Evolutionary conservation across 1,139 yeast genomes (phyloP).

Genomic region (Suhomyces bolitotheri): DNA sequence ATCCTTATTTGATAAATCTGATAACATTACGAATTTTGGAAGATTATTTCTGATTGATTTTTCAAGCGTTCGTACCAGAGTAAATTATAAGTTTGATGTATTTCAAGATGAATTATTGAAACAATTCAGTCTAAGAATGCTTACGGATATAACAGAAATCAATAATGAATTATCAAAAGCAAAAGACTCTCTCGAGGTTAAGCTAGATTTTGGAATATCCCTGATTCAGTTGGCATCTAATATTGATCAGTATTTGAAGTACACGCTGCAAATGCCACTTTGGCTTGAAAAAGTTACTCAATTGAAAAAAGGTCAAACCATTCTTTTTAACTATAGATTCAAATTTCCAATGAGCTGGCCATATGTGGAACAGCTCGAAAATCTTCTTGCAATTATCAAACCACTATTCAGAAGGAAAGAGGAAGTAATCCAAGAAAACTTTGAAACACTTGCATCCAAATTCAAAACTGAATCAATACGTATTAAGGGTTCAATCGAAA

Average conservation of each 20-base stretch:
- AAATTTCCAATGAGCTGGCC: slow-evolving; percentile 59
- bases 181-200: slow-evolving; percentile 19
- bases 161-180: slow-evolving; percentile 20
- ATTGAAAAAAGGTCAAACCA: slow-evolving; percentile 44
- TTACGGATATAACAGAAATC: slow-evolving; percentile 15
- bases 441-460: slow-evolving; percentile 42
- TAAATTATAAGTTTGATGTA: slow-evolving; percentile 54
- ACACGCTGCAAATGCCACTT: slow-evolving; percentile 17
- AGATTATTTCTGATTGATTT: slow-evolving; percentile 42
- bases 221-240: slow-evolving; percentile 19
- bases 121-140: slow-evolving; percentile 43
- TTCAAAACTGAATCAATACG: slow-evolving; percentile 44
- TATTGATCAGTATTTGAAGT: slow-evolving; percentile 20
- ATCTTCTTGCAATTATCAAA: slow-evolving; percentile 45
- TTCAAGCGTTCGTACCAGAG: slow-evolving; percentile 54
- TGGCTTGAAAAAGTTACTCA: slow-evolving; percentile 31
- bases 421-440: slow-evolving; percentile 42
- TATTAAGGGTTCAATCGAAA: slow-evolving; percentile 33
- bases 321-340: slow-evolving; percentile 47
- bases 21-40: slow-evolving; percentile 38
- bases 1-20: slow-evolving; percentile 53
- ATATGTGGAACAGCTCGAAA: slow-evolving; percentile 62
- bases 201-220: slow-evolving; percentile 21
- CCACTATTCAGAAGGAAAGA: slow-evolving; percentile 44
- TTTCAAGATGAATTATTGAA: slow-evolving; percentile 55